phyloP scores from a whole-genome alignment of 2,329 filamentous ascomycete genomes.

The Alternaria rosae region DNA sequence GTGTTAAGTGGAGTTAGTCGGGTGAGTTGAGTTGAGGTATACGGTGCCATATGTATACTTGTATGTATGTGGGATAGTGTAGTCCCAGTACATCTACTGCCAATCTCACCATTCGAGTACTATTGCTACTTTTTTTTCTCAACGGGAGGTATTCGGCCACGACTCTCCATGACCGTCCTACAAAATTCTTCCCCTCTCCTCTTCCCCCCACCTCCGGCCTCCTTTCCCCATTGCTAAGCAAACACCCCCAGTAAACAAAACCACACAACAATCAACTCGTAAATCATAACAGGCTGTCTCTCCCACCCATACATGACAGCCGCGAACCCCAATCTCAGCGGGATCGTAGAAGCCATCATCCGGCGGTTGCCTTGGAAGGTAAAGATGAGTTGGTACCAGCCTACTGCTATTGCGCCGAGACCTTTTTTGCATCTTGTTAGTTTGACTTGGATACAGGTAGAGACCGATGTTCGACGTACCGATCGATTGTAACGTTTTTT shows the following conservation, averaged over 20 bases:
- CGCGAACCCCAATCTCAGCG: slow-evolving; percentile 11
- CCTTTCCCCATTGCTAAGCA: neutral
- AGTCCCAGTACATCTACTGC: too few relatives aligned
- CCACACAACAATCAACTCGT: slow-evolving; percentile 9
- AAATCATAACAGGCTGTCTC: slow-evolving; percentile 4
- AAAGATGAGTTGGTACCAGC: slow-evolving; percentile 24
- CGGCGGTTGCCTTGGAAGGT: slow-evolving; percentile 12
- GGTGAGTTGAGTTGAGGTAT: slow-evolving; percentile 8
- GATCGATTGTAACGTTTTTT: slow-evolving; percentile 4
- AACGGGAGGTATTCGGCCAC: too few relatives aligned
- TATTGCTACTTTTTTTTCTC: too few relatives aligned
- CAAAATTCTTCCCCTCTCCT: too few relatives aligned
- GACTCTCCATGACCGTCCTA: too few relatives aligned
- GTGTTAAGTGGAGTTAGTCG: slow-evolving; percentile 43
- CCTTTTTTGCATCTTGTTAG: slow-evolving; percentile 3
- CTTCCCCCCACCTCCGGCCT: too few relatives aligned
- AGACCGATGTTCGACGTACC: neutral
- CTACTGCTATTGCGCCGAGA: slow-evolving; percentile 17
- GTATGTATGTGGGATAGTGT: too few relatives aligned
- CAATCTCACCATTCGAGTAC: too few relatives aligned
- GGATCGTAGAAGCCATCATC: slow-evolving; percentile 15
- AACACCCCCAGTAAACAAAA: slow-evolving; percentile 7
- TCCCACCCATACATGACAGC: slow-evolving; percentile 3
- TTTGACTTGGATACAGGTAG: neutral
- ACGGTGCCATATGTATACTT: neutral